phyloP scores from a whole-genome alignment of 805 yeast genomes.

The Lipomyces yamadae region DNA sequence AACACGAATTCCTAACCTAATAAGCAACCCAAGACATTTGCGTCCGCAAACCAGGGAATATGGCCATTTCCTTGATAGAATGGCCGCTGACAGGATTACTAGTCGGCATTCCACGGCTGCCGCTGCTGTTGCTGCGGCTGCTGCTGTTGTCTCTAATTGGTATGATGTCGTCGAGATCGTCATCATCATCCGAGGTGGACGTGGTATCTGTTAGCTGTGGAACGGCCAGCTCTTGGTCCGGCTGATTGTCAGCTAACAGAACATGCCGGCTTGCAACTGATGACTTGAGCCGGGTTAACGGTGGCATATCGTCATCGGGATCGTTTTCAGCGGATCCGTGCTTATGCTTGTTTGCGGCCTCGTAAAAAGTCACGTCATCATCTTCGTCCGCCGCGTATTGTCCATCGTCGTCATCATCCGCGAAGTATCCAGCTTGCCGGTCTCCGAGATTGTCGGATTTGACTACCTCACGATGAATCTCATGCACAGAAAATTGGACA shows the following conservation, averaged over 20 bases:
- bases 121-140: too few species aligned
- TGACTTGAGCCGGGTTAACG: constrained; percentile 21
- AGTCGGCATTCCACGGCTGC: neutral
- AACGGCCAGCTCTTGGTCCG: constrained; percentile 3
- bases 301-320: constrained; percentile 18
- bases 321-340: constrained; percentile 3
- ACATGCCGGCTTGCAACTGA: constrained; percentile 12
- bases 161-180: neutral
- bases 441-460: neutral
- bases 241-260: constrained; percentile 1
- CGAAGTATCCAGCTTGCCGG: neutral
- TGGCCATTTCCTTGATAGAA: neutral
- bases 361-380: constrained; percentile 7
- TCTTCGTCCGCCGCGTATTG: constrained; percentile 7
- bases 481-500: neutral
- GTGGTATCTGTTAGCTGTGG: constrained; percentile 20
- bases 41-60: neutral
- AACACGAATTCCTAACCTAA: too few species aligned
- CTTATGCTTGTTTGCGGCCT: constrained; percentile 22
- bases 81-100: neutral
- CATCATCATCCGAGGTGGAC: constrained; percentile 15
- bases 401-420: constrained; percentile 3
- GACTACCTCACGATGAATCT: constrained; percentile 1
- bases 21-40: neutral
- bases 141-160: neutral